Conservation (phyloP, 179 eudicot genomes). For the Drosera spatulata region DNA sequence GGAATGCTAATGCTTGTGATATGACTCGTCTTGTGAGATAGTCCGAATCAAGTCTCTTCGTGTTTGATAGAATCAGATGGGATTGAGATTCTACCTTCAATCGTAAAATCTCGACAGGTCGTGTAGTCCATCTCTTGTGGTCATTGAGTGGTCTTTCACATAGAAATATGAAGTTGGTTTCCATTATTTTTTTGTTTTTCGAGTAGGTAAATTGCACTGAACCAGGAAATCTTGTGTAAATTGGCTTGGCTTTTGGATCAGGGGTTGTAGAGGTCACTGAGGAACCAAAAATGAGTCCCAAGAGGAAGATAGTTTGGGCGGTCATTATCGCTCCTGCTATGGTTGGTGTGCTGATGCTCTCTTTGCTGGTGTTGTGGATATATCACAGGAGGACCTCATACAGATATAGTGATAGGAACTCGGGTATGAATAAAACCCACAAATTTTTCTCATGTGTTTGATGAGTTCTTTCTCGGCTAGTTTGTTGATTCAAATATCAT, state of each 20-base stretch:
- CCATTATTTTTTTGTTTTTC: neutral
- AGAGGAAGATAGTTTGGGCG: slow-evolving; percentile 43
- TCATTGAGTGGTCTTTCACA: too few relatives aligned
- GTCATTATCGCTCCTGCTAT: slow-evolving; percentile 54
- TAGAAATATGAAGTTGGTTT: too few relatives aligned
- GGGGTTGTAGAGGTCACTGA: slow-evolving; percentile 23
- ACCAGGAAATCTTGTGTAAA: too few relatives aligned
- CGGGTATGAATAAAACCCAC: slow-evolving; percentile 24
- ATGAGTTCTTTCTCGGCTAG: neutral
- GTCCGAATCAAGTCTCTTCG: too few relatives aligned
- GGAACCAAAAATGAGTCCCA: slow-evolving; percentile 33
- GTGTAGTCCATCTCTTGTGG: too few relatives aligned
- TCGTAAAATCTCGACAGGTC: too few relatives aligned
- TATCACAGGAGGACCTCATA: slow-evolving; percentile 39
- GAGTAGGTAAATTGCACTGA: neutral
- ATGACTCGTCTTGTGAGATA: too few relatives aligned
- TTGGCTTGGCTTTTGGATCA: slow-evolving; percentile 17
- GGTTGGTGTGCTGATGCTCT: slow-evolving; percentile 45
- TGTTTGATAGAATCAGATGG: too few relatives aligned
- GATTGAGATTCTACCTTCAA: too few relatives aligned
- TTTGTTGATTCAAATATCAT: slow-evolving; percentile 5
- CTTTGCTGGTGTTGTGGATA: slow-evolving; percentile 44
- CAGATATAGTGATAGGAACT: slow-evolving; percentile 21
- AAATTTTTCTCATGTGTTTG: neutral
- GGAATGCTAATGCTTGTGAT: too few relatives aligned